Evolutionary conservation across 495 filamentous ascomycete species (phyloP).

Genomic region (Hyaloscypha bicolor): DNA sequence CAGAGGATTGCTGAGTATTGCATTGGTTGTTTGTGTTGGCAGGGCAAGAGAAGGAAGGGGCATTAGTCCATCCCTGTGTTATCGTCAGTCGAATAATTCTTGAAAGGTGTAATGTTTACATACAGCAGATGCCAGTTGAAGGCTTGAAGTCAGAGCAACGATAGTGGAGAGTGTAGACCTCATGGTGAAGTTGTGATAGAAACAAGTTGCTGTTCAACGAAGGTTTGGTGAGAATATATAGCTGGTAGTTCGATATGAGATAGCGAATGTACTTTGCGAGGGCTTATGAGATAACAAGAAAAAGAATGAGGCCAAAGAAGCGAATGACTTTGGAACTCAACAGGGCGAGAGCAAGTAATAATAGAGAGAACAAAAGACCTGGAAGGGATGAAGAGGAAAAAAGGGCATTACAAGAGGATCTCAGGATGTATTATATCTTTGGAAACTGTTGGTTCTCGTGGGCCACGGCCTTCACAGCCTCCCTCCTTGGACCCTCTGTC

Average conservation of each 20-base stretch:
- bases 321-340: constrained; percentile 57
- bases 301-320: constrained; percentile 51
- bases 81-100: constrained; percentile 25
- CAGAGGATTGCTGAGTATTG: constrained; percentile 61
- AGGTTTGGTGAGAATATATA: constrained; percentile 23
- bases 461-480: constrained; percentile 25
- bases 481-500: constrained; percentile 2
- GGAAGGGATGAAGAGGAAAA: constrained; percentile 35
- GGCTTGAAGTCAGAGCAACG: constrained; percentile 56
- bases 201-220: constrained; percentile 18
- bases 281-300: constrained; percentile 30
- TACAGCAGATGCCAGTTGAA: constrained; percentile 60
- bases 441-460: constrained; percentile 25
- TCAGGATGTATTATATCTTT: constrained; percentile 34
- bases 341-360: constrained; percentile 35
- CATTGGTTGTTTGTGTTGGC: constrained; percentile 78
- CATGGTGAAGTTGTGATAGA: constrained; percentile 27
- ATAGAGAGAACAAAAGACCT: constrained; percentile 39
- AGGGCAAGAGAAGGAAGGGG: constrained; percentile 66
- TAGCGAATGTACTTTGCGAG: constrained; percentile 26
- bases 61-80: constrained; percentile 54
- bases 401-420: constrained; percentile 25
- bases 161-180: constrained; percentile 37
- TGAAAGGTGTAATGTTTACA: constrained; percentile 21
- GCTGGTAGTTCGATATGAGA: constrained; percentile 20